Percentiles rank a stretch among this genome's conserved stretches.
Evolutionary conservation across 2,329 filamentous ascomycete species (phyloP).

Genomic region (Ceratocystis alfenasii): DNA sequence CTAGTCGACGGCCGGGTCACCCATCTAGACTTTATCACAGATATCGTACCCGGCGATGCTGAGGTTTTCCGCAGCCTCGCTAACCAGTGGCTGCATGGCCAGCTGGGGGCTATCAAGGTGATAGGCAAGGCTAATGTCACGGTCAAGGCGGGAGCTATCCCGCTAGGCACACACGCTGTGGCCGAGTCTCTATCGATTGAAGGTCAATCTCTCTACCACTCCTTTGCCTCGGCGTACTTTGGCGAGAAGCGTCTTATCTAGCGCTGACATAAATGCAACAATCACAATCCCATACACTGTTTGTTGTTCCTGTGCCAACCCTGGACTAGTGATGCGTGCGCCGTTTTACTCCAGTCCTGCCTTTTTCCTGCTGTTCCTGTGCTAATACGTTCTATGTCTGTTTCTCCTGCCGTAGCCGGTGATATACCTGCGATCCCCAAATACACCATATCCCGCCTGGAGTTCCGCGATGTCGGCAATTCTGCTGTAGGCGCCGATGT

Average conservation of each 20-base stretch:
- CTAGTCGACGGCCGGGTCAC: slow-evolving; percentile 69
- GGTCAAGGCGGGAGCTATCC: slow-evolving; percentile 67
- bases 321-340: slow-evolving; percentile 3
- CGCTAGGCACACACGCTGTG: slow-evolving; percentile 64
- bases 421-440: slow-evolving; percentile 66
- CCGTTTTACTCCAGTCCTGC: not conserved
- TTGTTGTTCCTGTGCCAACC: slow-evolving; percentile 10
- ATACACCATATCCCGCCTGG: slow-evolving; percentile 70
- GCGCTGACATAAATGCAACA: slow-evolving; percentile 12
- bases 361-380: slow-evolving; percentile 21
- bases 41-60: slow-evolving; percentile 63
- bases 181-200: slow-evolving; percentile 66
- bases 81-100: slow-evolving; percentile 78
- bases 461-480: slow-evolving; percentile 59
- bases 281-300: not conserved
- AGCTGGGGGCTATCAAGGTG: slow-evolving; percentile 57
- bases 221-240: slow-evolving; percentile 49
- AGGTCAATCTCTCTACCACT: slow-evolving; percentile 63
- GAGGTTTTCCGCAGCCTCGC: slow-evolving; percentile 68
- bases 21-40: slow-evolving; percentile 63
- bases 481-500: slow-evolving; percentile 71
- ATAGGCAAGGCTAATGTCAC: slow-evolving; percentile 60
- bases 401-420: slow-evolving; percentile 38
- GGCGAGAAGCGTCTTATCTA: slow-evolving; percentile 41
- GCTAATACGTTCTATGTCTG: slow-evolving; percentile 28